Percentiles rank a stretch among this genome's conserved stretches.
phyloP scores from a whole-genome alignment of 768 basidiomycete genomes.

The Coprinopsis cinerea region DNA sequence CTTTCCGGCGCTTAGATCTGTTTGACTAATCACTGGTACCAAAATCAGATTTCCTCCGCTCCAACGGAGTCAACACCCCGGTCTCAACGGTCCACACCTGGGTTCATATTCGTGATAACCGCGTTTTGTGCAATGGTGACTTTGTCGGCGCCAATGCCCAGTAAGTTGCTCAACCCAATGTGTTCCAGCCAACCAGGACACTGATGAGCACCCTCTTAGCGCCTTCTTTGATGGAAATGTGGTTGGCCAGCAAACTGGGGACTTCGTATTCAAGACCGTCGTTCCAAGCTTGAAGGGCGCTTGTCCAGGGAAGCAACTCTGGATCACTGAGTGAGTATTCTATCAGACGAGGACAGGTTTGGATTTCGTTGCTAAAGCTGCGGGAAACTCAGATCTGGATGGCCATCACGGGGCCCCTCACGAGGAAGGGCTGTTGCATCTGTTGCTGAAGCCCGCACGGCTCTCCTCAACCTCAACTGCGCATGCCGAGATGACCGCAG shows the following conservation, averaged over 20 bases:
- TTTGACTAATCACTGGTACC: neutral
- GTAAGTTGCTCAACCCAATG: too few species aligned
- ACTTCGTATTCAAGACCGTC: conserved; percentile 34
- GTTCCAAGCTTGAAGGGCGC: conserved; percentile 28
- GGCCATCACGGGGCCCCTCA: conserved; percentile 32
- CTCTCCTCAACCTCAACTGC: conserved; percentile 31
- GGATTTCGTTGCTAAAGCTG: neutral
- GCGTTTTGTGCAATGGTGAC: conserved; percentile 27
- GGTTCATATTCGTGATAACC: conserved; percentile 27
- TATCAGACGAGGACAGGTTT: neutral
- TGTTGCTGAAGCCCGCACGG: conserved; percentile 24
- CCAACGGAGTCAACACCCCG: conserved; percentile 27
- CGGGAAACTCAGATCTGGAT: conserved; percentile 25
- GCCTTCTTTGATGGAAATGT: conserved; percentile 30
- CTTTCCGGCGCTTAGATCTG: neutral
- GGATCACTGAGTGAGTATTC: conserved; percentile 29
- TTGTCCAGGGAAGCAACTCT: conserved; percentile 32
- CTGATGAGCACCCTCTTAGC: conserved; percentile 13
- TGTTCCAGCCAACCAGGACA: too few species aligned
- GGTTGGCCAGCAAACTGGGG: conserved; percentile 27
- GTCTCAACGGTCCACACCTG: conserved; percentile 35
- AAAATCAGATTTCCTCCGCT: conserved; percentile 24
- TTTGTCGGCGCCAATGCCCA: conserved; percentile 37
- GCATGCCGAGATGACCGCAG: conserved; percentile 25
- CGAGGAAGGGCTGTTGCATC: conserved; percentile 27